Conservation (phyloP, 2,329 filamentous ascomycete species). For the Diaporthe capsici region DNA sequence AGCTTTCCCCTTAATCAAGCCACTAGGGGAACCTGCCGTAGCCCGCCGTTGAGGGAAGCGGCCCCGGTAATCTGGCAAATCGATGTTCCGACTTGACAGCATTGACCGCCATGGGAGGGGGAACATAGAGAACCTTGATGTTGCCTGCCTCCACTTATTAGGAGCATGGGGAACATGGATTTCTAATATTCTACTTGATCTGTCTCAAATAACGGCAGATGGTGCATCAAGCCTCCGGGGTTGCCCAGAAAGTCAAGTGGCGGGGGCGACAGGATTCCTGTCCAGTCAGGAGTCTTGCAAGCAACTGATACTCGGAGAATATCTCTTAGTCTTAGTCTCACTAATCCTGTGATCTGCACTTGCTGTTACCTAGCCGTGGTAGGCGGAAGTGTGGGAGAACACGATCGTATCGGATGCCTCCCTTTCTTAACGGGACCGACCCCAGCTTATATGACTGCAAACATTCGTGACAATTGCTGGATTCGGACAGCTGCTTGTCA, state of each 20-base stretch:
- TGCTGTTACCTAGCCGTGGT: background rate
- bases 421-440: background rate
- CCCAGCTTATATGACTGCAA: slow-evolving; percentile 4
- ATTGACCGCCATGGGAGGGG: background rate
- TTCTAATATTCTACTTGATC: too few species aligned
- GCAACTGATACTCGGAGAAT: slow-evolving; percentile 23
- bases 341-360: slow-evolving; percentile 7
- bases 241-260: slow-evolving; percentile 21
- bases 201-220: slow-evolving; percentile 4
- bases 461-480: slow-evolving; percentile 7
- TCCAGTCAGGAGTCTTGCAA: slow-evolving; percentile 4
- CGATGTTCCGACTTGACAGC: slow-evolving; percentile 17
- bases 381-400: background rate
- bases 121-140: background rate
- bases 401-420: slow-evolving; percentile 7
- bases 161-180: background rate
- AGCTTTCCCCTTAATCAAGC: background rate
- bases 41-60: slow-evolving; percentile 8
- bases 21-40: slow-evolving; percentile 17
- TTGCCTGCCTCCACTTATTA: background rate
- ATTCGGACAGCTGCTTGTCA: background rate
- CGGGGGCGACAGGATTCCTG: background rate
- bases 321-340: slow-evolving; percentile 22
- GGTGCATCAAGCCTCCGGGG: background rate
- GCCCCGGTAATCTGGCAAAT: background rate